Percentiles rank a stretch among this genome's conserved stretches.
phyloP scores from a whole-genome alignment of 352 stramenopile species.

The Globisporangium nunn region DNA sequence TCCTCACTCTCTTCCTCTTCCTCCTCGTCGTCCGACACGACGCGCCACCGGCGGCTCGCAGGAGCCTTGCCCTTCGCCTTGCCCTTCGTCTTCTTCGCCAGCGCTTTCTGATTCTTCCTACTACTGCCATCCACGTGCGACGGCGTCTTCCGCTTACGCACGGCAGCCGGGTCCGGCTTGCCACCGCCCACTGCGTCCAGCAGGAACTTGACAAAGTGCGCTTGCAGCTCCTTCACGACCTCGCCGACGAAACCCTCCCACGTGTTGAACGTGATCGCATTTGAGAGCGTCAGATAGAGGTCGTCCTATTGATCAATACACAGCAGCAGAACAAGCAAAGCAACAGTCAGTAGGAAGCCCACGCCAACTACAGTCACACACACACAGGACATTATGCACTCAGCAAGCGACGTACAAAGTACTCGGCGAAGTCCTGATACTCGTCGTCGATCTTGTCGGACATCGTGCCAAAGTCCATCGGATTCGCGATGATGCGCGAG shows the following conservation, averaged over 20 bases:
- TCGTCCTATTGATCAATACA: conserved; percentile 32
- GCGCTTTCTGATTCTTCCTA: not conserved
- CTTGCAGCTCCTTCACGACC: conserved; percentile 58
- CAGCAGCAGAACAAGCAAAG: conserved; percentile 1
- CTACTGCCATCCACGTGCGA: not conserved
- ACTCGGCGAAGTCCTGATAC: conserved; percentile 64
- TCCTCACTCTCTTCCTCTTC: conserved; percentile 41
- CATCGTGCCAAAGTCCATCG: conserved; percentile 95
- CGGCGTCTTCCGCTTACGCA: conserved; percentile 5
- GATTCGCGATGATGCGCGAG: conserved; percentile 77
- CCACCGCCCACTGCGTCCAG: conserved; percentile 41
- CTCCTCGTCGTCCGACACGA: conserved; percentile 38
- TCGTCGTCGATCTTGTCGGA: conserved; percentile 58
- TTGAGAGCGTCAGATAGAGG: conserved; percentile 68
- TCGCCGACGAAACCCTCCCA: conserved; percentile 54
- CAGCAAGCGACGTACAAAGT: conserved; percentile 45
- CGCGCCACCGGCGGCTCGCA: conserved; percentile 4
- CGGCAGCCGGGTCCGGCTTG: conserved; percentile 15
- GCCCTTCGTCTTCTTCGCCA: not conserved
- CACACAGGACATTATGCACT: not conserved
- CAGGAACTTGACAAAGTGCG: conserved; percentile 69
- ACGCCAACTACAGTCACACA: too few species aligned
- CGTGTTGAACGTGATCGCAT: conserved; percentile 76
- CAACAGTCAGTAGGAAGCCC: conserved; percentile 2
- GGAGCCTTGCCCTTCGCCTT: conserved; percentile 13